These are phyloP conservation scores for Pseudotsuga menziesii DNA, from an alignment of 75 land plant genomes.

Conservation along the genomic window DNA sequence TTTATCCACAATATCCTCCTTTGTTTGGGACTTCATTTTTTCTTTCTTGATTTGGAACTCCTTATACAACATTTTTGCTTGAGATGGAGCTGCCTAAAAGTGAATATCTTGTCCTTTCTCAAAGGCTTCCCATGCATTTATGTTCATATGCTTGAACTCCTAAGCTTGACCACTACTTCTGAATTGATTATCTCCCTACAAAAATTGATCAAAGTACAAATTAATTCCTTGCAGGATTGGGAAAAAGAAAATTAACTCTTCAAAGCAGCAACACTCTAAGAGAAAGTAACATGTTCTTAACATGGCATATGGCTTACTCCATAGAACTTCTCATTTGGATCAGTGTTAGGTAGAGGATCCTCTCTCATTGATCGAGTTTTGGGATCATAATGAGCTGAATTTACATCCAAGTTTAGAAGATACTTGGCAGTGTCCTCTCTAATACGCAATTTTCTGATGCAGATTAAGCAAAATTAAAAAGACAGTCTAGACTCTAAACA, in stretches of 20 bases:
- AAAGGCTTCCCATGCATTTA: slow-evolving; percentile 92
- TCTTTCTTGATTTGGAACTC: slow-evolving; percentile 73
- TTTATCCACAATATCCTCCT: slow-evolving; percentile 66
- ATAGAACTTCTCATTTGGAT: slow-evolving; percentile 97
- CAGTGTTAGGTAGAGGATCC: slow-evolving; percentile 90
- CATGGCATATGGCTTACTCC: slow-evolving; percentile 28
- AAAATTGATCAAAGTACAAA: neutral
- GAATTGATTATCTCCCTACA: slow-evolving; percentile 82
- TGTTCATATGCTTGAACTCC: slow-evolving; percentile 85
- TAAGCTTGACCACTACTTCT: slow-evolving; percentile 77
- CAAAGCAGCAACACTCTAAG: neutral
- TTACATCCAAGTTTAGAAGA: slow-evolving; percentile 86
- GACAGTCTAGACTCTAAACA: neutral
- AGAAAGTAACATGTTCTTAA: neutral
- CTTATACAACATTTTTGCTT: slow-evolving; percentile 68
- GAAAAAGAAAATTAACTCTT: neutral
- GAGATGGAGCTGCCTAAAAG: slow-evolving; percentile 91
- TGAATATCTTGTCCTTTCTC: slow-evolving; percentile 94
- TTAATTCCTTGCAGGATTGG: neutral
- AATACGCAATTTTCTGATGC: slow-evolving; percentile 82
- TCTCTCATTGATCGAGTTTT: slow-evolving; percentile 95
- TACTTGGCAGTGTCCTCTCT: slow-evolving; percentile 95
- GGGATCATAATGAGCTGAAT: slow-evolving; percentile 92
- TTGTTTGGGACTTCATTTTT: slow-evolving; percentile 51
- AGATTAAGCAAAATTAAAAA: slow-evolving; percentile 4